phyloP scores from a whole-genome alignment of 148 eudicot species.

The Mesembryanthemum crystallinum region DNA sequence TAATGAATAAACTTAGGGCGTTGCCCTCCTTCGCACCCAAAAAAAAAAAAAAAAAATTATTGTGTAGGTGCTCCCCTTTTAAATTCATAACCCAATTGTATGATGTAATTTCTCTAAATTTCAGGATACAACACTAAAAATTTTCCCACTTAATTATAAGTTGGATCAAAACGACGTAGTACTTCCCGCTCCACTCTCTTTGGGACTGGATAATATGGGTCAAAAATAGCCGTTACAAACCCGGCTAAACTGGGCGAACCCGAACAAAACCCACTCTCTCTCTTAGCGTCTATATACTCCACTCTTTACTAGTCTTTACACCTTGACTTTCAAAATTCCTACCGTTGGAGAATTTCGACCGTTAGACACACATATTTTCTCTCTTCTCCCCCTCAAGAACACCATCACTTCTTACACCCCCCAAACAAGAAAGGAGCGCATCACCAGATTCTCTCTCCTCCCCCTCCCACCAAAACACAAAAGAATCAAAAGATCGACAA shows the following conservation, averaged over 20 bases:
- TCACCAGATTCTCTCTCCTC: background rate
- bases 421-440: background rate
- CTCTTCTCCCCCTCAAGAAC: background rate
- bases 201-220: no score
- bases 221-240: slow-evolving; percentile 2
- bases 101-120: no score
- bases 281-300: background rate
- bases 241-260: background rate
- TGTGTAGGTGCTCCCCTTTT: no score
- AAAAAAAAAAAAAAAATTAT: no score
- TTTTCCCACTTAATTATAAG: no score
- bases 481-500: background rate
- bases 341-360: slow-evolving; percentile 18
- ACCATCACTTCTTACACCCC: slow-evolving; percentile 5
- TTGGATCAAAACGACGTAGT: no score
- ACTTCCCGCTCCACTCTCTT: no score
- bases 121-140: no score
- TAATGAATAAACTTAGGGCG: no score
- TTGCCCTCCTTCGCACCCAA: no score
- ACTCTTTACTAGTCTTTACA: no score
- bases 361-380: background rate
- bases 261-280: background rate
- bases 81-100: no score
- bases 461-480: background rate
- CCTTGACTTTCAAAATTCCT: slow-evolving; percentile 1